Evolutionary conservation across 306 rosid genomes (phyloP).

Genomic region (Geum urbanum): DNA sequence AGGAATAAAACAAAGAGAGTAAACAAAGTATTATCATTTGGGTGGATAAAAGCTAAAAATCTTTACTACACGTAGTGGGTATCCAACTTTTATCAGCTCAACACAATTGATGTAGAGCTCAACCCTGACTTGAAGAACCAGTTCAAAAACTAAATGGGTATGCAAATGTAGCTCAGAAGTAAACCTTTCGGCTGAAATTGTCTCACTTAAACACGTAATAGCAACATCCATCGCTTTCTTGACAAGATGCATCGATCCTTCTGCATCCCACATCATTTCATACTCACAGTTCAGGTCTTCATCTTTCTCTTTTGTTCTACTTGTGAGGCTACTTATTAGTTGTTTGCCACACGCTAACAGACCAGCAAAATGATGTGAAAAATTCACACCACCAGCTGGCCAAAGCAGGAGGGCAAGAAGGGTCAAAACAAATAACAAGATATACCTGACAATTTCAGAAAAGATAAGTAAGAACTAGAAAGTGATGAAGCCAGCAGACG

Average conservation of each 20-base stretch:
- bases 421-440: constrained; percentile 48
- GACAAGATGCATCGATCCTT: constrained; percentile 76
- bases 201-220: constrained; percentile 33
- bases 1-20: constrained; percentile 8
- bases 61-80: neutral
- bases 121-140: neutral
- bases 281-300: constrained; percentile 71
- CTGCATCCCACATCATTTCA: constrained; percentile 85
- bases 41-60: neutral
- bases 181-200: constrained; percentile 60
- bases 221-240: constrained; percentile 54
- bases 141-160: neutral
- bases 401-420: constrained; percentile 58
- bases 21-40: neutral
- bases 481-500: neutral
- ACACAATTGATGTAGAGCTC: neutral
- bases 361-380: constrained; percentile 43
- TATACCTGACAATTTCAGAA: constrained; percentile 50
- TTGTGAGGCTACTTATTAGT: constrained; percentile 37
- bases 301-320: constrained; percentile 56
- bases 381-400: constrained; percentile 58
- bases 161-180: constrained; percentile 8
- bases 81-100: neutral
- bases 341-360: constrained; percentile 30
- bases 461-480: constrained; percentile 2